These are phyloP conservation scores for Wickerhamiella musiphila DNA, from an alignment of 805 yeast species.

Conservation along the genomic window DNA sequence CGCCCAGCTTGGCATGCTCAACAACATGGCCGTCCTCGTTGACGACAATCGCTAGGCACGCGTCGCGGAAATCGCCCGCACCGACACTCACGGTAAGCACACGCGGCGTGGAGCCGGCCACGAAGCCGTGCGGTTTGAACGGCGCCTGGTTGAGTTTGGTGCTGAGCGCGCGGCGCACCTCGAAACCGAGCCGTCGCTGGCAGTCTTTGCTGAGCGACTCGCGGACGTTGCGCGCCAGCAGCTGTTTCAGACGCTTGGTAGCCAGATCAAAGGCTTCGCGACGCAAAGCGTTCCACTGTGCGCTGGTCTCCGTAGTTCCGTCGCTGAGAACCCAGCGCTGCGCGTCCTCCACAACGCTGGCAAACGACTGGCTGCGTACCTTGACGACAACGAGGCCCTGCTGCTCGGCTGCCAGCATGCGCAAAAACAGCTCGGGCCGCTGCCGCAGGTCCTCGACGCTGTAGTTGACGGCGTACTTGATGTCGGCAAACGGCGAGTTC, in stretches of 20 bases:
- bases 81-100: slow-evolving; percentile 75
- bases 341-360: slow-evolving; percentile 10
- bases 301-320: slow-evolving; percentile 48
- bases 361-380: slow-evolving; percentile 28
- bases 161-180: slow-evolving; percentile 52
- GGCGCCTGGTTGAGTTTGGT: slow-evolving; percentile 85
- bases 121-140: slow-evolving; percentile 60
- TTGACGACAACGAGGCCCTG: slow-evolving; percentile 54
- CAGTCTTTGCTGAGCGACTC: slow-evolving; percentile 67
- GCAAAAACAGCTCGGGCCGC: slow-evolving; percentile 65
- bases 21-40: slow-evolving; percentile 67
- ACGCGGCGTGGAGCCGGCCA: slow-evolving; percentile 68
- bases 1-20: slow-evolving; percentile 63
- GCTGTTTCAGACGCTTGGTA: slow-evolving; percentile 45
- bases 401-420: slow-evolving; percentile 85
- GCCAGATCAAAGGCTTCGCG: slow-evolving; percentile 49
- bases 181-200: slow-evolving; percentile 48
- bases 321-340: slow-evolving; percentile 23
- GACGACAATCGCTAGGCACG: slow-evolving; percentile 64
- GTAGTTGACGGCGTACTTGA: slow-evolving; percentile 78
- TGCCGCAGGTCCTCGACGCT: slow-evolving; percentile 54
- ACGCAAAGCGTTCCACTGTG: slow-evolving; percentile 68
- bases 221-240: slow-evolving; percentile 58
- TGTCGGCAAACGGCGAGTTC: slow-evolving; percentile 67
- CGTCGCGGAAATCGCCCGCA: slow-evolving; percentile 68